Evolutionary conservation across 2,329 filamentous ascomycete species (phyloP).

Genomic region (Arachnopeziza araneosa): DNA sequence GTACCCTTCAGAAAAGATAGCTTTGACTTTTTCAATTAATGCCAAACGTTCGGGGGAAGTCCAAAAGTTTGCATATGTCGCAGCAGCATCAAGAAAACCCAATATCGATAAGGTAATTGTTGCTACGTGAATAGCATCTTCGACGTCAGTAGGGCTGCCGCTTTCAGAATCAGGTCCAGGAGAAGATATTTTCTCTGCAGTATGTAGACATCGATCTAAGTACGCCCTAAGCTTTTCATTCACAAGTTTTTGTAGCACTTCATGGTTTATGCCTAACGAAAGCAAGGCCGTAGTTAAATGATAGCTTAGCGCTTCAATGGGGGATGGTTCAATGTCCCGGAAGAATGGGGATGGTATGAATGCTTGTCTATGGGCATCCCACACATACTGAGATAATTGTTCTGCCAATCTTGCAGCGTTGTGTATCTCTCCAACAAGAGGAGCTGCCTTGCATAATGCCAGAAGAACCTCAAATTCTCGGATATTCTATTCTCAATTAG

Average conservation of each 20-base stretch:
- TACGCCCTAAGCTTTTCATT: slow-evolving; percentile 65
- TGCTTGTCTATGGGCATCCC: slow-evolving; percentile 74
- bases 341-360: slow-evolving; percentile 79
- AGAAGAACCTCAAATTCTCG: slow-evolving; percentile 89
- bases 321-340: slow-evolving; percentile 76
- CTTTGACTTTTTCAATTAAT: slow-evolving; percentile 65
- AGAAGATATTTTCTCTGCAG: slow-evolving; percentile 49
- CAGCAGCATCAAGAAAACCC: slow-evolving; percentile 81
- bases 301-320: slow-evolving; percentile 77
- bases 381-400: slow-evolving; percentile 77
- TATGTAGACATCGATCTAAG: slow-evolving; percentile 62
- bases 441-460: slow-evolving; percentile 85
- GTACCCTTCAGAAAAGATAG: slow-evolving; percentile 76
- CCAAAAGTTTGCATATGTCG: slow-evolving; percentile 78
- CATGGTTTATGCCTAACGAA: slow-evolving; percentile 70
- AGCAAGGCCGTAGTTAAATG: slow-evolving; percentile 76
- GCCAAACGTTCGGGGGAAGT: slow-evolving; percentile 64
- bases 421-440: slow-evolving; percentile 62
- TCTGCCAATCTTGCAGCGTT: slow-evolving; percentile 73
- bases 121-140: slow-evolving; percentile 63
- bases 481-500: slow-evolving; percentile 54
- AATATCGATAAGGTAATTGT: slow-evolving; percentile 80
- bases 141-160: slow-evolving; percentile 42
- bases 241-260: slow-evolving; percentile 60
- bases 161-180: slow-evolving; percentile 51